Percentiles rank a stretch among this genome's conserved stretches.
phyloP scores from a whole-genome alignment of 306 rosid species.

The Gastrolobium villosum region DNA sequence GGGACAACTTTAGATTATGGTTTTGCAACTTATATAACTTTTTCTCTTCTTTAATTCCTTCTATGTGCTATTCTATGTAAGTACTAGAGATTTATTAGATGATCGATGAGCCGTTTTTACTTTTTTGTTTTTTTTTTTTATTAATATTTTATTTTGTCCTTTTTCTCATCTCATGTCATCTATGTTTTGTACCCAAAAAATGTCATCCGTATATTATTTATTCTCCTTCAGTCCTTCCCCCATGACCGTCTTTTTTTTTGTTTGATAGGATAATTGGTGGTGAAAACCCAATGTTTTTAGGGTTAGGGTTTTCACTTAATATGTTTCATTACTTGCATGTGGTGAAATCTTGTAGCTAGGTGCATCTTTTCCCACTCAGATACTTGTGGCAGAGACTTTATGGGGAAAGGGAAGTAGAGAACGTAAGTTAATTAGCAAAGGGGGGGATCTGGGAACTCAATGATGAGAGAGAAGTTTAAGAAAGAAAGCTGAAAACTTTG shows the following conservation, averaged over 20 bases:
- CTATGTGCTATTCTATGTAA: conserved; percentile 46
- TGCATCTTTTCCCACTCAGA: conserved; percentile 38
- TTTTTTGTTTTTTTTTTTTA: not conserved
- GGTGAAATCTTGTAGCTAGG: conserved; percentile 27
- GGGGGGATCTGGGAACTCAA: not conserved
- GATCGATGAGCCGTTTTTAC: conserved; percentile 20
- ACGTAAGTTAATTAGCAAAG: conserved; percentile 42
- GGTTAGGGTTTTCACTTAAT: conserved; percentile 59
- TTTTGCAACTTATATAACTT: conserved; percentile 18
- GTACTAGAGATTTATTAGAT: conserved; percentile 44
- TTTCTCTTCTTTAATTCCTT: conserved; percentile 24
- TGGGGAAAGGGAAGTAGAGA: conserved; percentile 46
- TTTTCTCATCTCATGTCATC: not conserved
- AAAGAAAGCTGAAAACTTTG: conserved; percentile 37
- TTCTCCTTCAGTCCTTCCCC: conserved; percentile 7
- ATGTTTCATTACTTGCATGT: conserved; percentile 33
- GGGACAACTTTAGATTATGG: conserved; percentile 42
- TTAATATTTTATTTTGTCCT: not conserved
- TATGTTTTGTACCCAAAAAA: too few relatives aligned
- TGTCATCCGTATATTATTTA: not conserved
- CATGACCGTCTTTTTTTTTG: not conserved
- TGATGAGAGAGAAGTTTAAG: conserved; percentile 21
- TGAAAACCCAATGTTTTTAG: conserved; percentile 39
- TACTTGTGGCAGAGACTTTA: conserved; percentile 47
- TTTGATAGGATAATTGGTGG: not conserved